Base-by-base conservation (phyloP, 331 rosid genomes). In the Rhamnella rubrinervis region DNA sequence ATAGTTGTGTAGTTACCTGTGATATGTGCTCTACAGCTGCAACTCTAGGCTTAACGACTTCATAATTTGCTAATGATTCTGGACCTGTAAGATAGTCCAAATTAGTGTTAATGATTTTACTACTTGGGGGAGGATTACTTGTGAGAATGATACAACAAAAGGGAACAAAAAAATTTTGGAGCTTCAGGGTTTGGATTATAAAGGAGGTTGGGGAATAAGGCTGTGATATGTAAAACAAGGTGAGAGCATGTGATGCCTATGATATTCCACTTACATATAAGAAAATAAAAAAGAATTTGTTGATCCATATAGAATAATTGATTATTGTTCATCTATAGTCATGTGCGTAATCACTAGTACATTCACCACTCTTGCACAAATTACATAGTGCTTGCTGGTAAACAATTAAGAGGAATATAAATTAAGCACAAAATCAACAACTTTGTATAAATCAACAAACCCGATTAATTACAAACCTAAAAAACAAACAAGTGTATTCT, bases 161-260 rank as follows among this genome's bases (percentile, higher is more conserved):
- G 86, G 74, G n/a, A n/a, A n/a, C n/a, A n/a, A n/a, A n/a, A n/a
- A n/a, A n/a, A n/a, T n/a, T n/a, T n/a, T n/a, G n/a, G n/a, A n/a
- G n/a, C n/a, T n/a, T n/a, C n/a, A n/a, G n/a, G n/a, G n/a, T n/a
- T n/a, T n/a, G n/a, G n/a, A n/a, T n/a, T n/a, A n/a, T n/a, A n/a
- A n/a, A n/a, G n/a, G n/a, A n/a, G n/a, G n/a, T n/a, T n/a, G n/a
- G n/a, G n/a, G n/a, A n/a, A n/a, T n/a, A n/a, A n/a, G n/a, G n/a
- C n/a, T n/a, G n/a, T n/a, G n/a, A n/a, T n/a, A n/a, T n/a, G n/a
- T n/a, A n/a, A n/a, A n/a, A n/a, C n/a, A n/a, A 67, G 65, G 77
- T 18, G 25, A 47, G 72, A 76, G 85, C 87, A 85, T 79, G 89
- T 82, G 86, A 82, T 46, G 55, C 70, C 63, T 66, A 69, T n/a